phyloP scores from a whole-genome alignment of 441 rosid species.

The Euphorbia schlechtendalii region DNA sequence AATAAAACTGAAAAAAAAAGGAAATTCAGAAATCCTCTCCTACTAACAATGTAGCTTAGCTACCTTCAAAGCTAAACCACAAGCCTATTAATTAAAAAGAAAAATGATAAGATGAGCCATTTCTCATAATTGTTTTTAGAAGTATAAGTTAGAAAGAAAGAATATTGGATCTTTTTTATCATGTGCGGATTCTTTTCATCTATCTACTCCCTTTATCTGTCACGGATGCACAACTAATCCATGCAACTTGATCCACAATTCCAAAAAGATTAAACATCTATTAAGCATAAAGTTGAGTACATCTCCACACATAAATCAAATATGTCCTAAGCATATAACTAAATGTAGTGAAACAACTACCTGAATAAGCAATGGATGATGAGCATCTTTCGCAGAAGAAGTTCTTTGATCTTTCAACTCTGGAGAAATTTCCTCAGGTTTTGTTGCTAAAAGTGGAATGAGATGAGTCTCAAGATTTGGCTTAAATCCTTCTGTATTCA shows the following conservation, averaged over 20 bases:
- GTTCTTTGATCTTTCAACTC: conserved; percentile 46
- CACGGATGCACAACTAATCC: not conserved
- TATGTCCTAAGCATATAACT: not conserved
- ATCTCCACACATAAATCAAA: not conserved
- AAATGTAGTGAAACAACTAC: conserved; percentile 26
- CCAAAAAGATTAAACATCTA: not conserved
- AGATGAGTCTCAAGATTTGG: conserved; percentile 91
- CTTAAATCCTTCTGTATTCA: conserved; percentile 84
- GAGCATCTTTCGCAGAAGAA: conserved; percentile 45
- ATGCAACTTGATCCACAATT: not conserved
- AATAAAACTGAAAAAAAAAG: conserved; percentile 5
- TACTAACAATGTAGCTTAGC: conserved; percentile 4
- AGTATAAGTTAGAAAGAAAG: not conserved
- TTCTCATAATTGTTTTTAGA: not conserved
- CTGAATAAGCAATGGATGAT: conserved; percentile 89
- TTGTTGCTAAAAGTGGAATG: conserved; percentile 63
- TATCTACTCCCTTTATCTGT: not conserved
- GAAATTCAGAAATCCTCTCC: not conserved
- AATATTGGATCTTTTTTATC: not conserved
- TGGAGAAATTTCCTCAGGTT: conserved; percentile 42
- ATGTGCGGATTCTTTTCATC: not conserved
- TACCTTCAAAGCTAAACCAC: not conserved
- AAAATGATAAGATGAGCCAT: not conserved
- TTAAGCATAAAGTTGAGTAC: not conserved
- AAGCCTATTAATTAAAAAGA: not conserved